A percentile compares a stretch with the other conserved stretches of the same genome.
Conservation (phyloP, 768 basidiomycete genomes). For the Sarcodon sp. region DNA sequence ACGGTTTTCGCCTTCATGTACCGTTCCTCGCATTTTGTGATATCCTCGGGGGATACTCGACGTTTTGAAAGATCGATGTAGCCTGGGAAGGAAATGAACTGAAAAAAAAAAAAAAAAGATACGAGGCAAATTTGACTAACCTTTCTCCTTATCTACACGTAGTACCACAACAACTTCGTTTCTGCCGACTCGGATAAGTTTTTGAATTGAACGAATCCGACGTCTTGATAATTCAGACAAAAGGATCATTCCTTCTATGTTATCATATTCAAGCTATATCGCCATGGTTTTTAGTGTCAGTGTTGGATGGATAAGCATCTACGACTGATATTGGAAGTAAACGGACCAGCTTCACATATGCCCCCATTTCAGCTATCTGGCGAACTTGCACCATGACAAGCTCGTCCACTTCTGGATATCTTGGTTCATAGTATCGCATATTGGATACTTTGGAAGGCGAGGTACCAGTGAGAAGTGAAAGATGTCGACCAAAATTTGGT, state of each 20-base stretch:
- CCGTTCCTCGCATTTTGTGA: conserved; percentile 96
- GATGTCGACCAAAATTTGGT: background rate
- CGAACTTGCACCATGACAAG: conserved; percentile 99
- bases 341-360: conserved; percentile 93
- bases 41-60: conserved; percentile 95
- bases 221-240: conserved; percentile 95
- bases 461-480: background rate
- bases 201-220: conserved; percentile 95
- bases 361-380: conserved; percentile 99
- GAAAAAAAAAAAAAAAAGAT: background rate
- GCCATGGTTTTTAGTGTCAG: background rate
- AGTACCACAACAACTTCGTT: conserved; percentile 99
- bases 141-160: conserved; percentile 98
- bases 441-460: conserved; percentile 1
- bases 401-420: conserved; percentile 94
- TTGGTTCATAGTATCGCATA: conserved; percentile 91
- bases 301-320: background rate
- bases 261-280: conserved; percentile 89
- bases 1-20: conserved; percentile 98
- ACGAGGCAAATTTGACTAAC: conserved; percentile 24
- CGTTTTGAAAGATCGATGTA: conserved; percentile 99
- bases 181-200: conserved; percentile 91
- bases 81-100: conserved; percentile 31
- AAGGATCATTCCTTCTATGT: conserved; percentile 98
- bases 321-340: background rate